These are phyloP conservation scores for Durotheca rogersii DNA, from an alignment of 495 filamentous ascomycete species.

Conservation along the genomic window DNA sequence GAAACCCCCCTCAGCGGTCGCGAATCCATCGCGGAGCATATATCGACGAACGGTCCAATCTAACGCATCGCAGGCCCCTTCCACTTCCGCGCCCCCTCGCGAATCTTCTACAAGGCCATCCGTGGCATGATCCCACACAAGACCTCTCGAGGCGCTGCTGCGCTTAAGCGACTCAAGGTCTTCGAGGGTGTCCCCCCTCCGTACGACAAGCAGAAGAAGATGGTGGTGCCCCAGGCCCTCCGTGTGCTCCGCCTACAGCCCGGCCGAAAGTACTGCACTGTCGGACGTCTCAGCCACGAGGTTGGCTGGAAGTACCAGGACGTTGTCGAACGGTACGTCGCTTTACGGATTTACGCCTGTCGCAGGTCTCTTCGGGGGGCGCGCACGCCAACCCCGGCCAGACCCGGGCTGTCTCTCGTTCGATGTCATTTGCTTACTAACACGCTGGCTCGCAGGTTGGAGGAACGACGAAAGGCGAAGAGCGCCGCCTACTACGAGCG, in stretches of 20 bases:
- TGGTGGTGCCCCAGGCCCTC: constrained; percentile 97
- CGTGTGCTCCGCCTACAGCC: constrained; percentile 92
- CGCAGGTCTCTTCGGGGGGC: too few species aligned
- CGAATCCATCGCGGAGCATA: constrained; percentile 7
- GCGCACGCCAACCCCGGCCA: too few species aligned
- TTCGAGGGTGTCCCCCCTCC: constrained; percentile 99
- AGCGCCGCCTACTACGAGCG: constrained; percentile 98
- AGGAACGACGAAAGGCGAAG: constrained; percentile 99
- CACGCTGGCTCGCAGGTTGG: constrained; percentile 64
- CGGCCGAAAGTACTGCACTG: constrained; percentile 99
- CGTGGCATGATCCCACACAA: constrained; percentile 99
- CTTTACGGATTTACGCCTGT: too few species aligned
- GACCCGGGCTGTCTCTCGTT: not conserved
- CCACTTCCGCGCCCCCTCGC: constrained; percentile 97
- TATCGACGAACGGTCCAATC: constrained; percentile 18
- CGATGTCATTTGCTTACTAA: constrained; percentile 40
- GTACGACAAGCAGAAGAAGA: constrained; percentile 99
- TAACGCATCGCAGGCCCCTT: constrained; percentile 77
- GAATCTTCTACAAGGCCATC: constrained; percentile 99
- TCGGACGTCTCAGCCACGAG: constrained; percentile 95
- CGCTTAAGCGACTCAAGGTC: constrained; percentile 96
- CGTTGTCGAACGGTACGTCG: constrained; percentile 88
- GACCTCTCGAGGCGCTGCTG: constrained; percentile 93
- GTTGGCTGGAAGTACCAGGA: constrained; percentile 99
- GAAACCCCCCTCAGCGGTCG: constrained; percentile 16